Evolutionary conservation across 371 early-diverging fungal genomes (phyloP).

Genomic region (Mucor saturninus): DNA sequence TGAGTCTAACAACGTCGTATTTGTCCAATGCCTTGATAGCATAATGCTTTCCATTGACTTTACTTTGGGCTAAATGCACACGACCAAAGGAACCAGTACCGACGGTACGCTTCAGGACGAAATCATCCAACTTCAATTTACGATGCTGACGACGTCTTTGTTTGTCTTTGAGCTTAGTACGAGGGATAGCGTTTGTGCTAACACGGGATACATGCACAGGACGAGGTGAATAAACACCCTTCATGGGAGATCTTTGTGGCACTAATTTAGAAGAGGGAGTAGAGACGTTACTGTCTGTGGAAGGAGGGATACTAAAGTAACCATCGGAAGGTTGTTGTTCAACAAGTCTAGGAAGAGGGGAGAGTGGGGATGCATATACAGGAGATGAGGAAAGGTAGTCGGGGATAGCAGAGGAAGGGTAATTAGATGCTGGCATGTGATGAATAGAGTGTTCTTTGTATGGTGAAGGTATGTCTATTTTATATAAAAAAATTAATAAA

Average conservation of each 20-base stretch:
- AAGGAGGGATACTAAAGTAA: constrained; percentile 20
- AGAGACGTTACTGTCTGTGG: background rate
- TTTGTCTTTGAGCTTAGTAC: constrained; percentile 9
- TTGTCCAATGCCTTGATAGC: constrained; percentile 95
- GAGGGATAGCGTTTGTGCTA: constrained; percentile 29
- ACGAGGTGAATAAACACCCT: constrained; percentile 19
- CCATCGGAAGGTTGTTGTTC: constrained; percentile 14
- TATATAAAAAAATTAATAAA: background rate
- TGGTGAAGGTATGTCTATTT: constrained; percentile 22
- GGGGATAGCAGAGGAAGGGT: constrained; percentile 9
- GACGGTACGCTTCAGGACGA: constrained; percentile 58
- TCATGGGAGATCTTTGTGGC: constrained; percentile 25
- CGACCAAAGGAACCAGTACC: constrained; percentile 76
- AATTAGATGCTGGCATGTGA: background rate
- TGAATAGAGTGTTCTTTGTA: background rate
- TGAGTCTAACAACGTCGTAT: constrained; percentile 90
- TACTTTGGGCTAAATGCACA: constrained; percentile 66
- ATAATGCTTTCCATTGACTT: constrained; percentile 56
- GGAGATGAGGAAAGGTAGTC: constrained; percentile 32
- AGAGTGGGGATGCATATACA: constrained; percentile 33
- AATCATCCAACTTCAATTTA: constrained; percentile 36
- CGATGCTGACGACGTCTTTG: constrained; percentile 28
- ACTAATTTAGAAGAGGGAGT: background rate
- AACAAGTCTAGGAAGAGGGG: constrained; percentile 24
- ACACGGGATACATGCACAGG: constrained; percentile 24